Conservation (phyloP, 2,329 filamentous ascomycete genomes). For the Aspergillus pseudoterreus region DNA sequence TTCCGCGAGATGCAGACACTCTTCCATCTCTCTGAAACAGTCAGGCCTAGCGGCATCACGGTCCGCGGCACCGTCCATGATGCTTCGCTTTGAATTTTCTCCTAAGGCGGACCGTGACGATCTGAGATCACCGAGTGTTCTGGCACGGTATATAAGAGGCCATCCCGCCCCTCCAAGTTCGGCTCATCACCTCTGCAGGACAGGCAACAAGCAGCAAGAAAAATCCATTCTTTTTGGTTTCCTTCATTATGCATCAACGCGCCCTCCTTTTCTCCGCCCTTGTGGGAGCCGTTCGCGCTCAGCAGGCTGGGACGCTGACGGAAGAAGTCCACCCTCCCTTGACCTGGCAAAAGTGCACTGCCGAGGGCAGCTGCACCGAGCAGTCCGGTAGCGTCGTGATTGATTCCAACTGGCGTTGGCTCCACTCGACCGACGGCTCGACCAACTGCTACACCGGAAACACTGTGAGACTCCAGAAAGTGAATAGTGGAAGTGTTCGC, state of each 20-base stretch:
- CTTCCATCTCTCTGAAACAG: slow-evolving; percentile 15
- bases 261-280: slow-evolving; percentile 28
- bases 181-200: slow-evolving; percentile 23
- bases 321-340: slow-evolving; percentile 48
- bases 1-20: slow-evolving; percentile 2
- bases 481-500: too few relatives aligned
- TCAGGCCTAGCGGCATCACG: slow-evolving; percentile 6
- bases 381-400: slow-evolving; percentile 53
- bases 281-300: slow-evolving; percentile 21
- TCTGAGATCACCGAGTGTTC: background rate
- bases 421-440: slow-evolving; percentile 45
- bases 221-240: slow-evolving; percentile 5
- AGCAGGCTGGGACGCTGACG: slow-evolving; percentile 30
- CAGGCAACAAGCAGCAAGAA: slow-evolving; percentile 17
- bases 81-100: slow-evolving; percentile 5
- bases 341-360: slow-evolving; percentile 52
- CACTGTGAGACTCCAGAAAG: slow-evolving; percentile 16
- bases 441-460: slow-evolving; percentile 58
- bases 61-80: slow-evolving; percentile 13
- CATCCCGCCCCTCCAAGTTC: background rate
- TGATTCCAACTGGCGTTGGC: slow-evolving; percentile 58
- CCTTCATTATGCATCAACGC: slow-evolving; percentile 26
- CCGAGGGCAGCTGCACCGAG: slow-evolving; percentile 49
- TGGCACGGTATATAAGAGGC: slow-evolving; percentile 20
- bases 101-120: slow-evolving; percentile 1